These are phyloP conservation scores for Wickerhamiella qilinensis DNA, from an alignment of 805 yeast species.

Conservation along the genomic window DNA sequence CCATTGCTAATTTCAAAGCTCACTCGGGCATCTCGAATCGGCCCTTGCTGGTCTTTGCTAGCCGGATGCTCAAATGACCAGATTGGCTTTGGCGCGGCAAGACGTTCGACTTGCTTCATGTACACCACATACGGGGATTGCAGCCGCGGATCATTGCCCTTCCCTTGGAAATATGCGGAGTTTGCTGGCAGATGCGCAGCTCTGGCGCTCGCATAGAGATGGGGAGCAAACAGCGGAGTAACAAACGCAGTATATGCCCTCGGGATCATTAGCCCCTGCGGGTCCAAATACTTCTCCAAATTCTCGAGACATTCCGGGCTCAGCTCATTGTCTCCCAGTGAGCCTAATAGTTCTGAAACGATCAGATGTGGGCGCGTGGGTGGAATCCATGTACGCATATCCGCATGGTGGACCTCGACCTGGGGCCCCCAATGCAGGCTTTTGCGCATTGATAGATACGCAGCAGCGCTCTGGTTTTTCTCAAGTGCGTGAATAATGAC, in stretches of 20 bases:
- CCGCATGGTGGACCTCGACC: conserved; percentile 39
- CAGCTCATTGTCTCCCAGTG: conserved; percentile 84
- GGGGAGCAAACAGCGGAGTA: conserved; percentile 53
- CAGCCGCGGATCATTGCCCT: conserved; percentile 6
- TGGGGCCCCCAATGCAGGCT: conserved; percentile 19
- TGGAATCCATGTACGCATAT: conserved; percentile 39
- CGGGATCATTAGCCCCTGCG: conserved; percentile 44
- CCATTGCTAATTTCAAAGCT: conserved; percentile 31
- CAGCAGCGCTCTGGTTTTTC: conserved; percentile 44
- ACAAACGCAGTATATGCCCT: conserved; percentile 39
- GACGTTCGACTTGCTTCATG: conserved; percentile 25
- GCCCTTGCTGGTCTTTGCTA: not conserved
- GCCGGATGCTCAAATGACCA: conserved; percentile 52
- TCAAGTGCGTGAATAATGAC: conserved; percentile 45
- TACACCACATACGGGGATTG: conserved; percentile 32
- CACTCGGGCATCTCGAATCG: conserved; percentile 16
- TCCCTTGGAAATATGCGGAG: not conserved
- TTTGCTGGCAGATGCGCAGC: not conserved
- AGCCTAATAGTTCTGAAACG: conserved; percentile 72
- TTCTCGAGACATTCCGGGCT: conserved; percentile 63
- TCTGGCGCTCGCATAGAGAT: conserved; percentile 21
- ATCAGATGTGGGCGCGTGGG: conserved; percentile 35
- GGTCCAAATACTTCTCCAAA: conserved; percentile 25
- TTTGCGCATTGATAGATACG: conserved; percentile 34
- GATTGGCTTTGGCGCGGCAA: conserved; percentile 31